These are phyloP conservation scores for Tuber calosporum DNA, from an alignment of 495 filamentous ascomycete genomes.

Conservation along the genomic window DNA sequence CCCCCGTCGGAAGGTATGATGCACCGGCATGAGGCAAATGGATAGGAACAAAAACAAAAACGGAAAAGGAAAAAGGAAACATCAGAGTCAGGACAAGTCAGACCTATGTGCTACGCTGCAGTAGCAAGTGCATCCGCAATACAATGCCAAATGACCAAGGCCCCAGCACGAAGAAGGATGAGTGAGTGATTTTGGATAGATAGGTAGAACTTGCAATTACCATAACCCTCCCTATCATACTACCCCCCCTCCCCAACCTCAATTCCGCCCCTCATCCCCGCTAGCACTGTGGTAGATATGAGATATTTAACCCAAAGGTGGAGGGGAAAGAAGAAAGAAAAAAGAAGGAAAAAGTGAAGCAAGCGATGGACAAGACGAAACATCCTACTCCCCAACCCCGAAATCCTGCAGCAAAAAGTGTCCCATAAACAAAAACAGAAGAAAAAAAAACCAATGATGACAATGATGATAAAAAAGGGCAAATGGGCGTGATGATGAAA, in stretches of 20 bases:
- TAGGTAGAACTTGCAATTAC: not conserved
- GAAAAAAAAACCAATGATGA: not conserved
- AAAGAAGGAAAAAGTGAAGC: conserved; percentile 4
- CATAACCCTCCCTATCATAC: not conserved
- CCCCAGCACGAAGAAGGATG: not conserved
- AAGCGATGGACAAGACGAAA: not conserved
- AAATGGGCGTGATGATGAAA: not conserved
- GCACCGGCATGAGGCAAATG: not conserved
- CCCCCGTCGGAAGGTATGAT: not conserved
- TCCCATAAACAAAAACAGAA: not conserved
- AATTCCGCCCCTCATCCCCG: not conserved
- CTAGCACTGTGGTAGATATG: not conserved
- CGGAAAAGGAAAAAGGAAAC: not conserved
- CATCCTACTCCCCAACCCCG: conserved; percentile 2
- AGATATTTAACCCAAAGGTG: not conserved
- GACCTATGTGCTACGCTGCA: not conserved
- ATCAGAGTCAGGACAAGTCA: not conserved
- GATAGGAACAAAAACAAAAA: not conserved
- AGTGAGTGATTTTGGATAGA: not conserved
- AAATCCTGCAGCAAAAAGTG: not conserved
- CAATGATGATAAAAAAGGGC: not conserved
- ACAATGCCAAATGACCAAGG: not conserved
- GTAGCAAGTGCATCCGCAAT: not conserved
- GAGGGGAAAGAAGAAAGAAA: not conserved
- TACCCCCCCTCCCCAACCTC: not conserved